Evolutionary conservation across 2,329 filamentous ascomycete genomes (phyloP), one percentile per base, ranked within the genome.

Genomic region (Microdochium nivale): DNA sequence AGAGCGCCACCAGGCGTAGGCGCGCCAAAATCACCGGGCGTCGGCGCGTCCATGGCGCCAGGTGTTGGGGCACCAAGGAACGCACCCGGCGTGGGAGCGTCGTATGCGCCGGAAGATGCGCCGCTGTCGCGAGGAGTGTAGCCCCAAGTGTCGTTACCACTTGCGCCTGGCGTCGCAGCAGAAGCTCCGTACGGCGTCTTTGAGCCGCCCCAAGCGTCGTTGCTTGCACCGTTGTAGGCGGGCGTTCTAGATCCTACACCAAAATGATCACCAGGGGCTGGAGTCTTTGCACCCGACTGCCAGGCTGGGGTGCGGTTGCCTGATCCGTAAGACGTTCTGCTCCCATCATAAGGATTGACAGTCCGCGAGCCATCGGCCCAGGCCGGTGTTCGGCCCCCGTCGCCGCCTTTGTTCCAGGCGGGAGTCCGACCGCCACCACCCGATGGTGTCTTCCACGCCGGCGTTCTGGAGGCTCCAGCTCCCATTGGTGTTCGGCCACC

Each of bases 221-320:
- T 69, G 37, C 71, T 68, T 23, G 64, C 55, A 49, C 67, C 61
- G 46, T 70, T 69, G 59, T 84, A 90, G 50, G 77, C 86, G 46
- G 79, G 84, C 13, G 81, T 86, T 61, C 83, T 86, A n/a, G 81
- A 84, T 8, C 86, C 85, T 52, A 79, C 76, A 51, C 77, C 80
- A 61, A 86, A 88, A 21, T 77, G 75, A 61, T 86, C 40, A 19
- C 40, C 80, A 14, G 76, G 73, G 21, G 81, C 81, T 51, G 88
- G 74, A 1, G 87, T 92, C 65, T 87, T 86, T 51, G 85, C 82
- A 50, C 87, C 87, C 2, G 89, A 86, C 53, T 85, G 84, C 87
- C 87, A 91, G 4, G 86, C 86, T 8, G 87, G 87, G 1, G 86
- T 90, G 50, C 87, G 81, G 48, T 79, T 78, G 27, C 84, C 83